Conservation (phyloP, 352 stramenopile genomes). For the Globisporangium sylvaticum region DNA sequence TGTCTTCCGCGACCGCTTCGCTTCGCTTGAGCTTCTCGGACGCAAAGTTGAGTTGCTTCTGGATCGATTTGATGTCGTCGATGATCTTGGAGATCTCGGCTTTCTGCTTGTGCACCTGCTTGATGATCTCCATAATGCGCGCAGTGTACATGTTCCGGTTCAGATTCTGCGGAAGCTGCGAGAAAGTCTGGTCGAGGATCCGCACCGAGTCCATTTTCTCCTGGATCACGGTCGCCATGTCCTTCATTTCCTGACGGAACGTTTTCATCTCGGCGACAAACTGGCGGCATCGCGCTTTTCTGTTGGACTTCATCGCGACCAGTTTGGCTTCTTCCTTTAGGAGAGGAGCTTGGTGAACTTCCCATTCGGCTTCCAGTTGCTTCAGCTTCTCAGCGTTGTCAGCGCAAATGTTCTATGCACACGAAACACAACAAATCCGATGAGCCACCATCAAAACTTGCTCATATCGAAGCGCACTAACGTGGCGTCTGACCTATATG, state of each 20-base stretch:
- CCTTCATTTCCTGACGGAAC: conserved; percentile 60
- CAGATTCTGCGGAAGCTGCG: conserved; percentile 41
- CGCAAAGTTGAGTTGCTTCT: conserved; percentile 76
- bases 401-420: conserved; percentile 42
- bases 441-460: background rate
- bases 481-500: background rate
- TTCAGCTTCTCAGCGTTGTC: conserved; percentile 47
- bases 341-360: conserved; percentile 39
- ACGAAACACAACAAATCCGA: background rate
- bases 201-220: conserved; percentile 61
- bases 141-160: conserved; percentile 83
- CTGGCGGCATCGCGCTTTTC: conserved; percentile 49
- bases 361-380: conserved; percentile 51
- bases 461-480: background rate
- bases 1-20: conserved; percentile 80
- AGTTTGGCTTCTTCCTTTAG: conserved; percentile 43
- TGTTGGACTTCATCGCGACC: conserved; percentile 37
- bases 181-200: conserved; percentile 54
- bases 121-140: conserved; percentile 90
- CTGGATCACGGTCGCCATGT: conserved; percentile 57
- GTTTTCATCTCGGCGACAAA: conserved; percentile 67
- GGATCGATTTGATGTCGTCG: conserved; percentile 65
- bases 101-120: conserved; percentile 88
- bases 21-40: conserved; percentile 80
- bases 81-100: conserved; percentile 82